Conservation (phyloP, 331 rosid genomes). For the Rhamnella rubrinervis region DNA sequence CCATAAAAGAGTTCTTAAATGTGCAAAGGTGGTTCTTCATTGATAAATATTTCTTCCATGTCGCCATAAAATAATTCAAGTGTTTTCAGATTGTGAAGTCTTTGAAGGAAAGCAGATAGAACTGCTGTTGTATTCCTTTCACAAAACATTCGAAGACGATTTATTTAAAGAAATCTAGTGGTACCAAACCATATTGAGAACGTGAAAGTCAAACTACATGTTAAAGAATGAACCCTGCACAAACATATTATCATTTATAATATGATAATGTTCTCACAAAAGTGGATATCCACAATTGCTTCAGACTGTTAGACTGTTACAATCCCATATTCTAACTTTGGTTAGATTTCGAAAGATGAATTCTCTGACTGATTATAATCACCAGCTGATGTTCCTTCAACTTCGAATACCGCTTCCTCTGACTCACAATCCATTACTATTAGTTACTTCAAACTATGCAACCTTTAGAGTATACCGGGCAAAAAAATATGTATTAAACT, state of each 20-base stretch:
- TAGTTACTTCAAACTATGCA: not conserved
- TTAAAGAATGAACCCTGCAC: too few relatives aligned
- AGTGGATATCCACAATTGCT: accelerated
- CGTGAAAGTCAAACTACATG: too few relatives aligned
- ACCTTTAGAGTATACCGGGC: not conserved
- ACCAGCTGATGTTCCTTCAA: not conserved
- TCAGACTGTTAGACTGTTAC: slow-evolving; percentile 4
- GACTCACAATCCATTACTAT: not conserved
- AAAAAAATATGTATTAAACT: not conserved
- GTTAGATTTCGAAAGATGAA: not conserved
- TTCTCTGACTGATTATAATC: not conserved
- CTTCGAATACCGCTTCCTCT: slow-evolving; percentile 1
- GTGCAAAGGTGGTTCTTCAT: too few relatives aligned
- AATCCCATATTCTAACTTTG: accelerated
- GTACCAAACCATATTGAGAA: too few relatives aligned
- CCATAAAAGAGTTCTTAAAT: not conserved
- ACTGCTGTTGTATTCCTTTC: too few relatives aligned
- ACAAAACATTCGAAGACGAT: too few relatives aligned
- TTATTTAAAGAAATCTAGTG: too few relatives aligned
- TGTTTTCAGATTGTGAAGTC: too few relatives aligned
- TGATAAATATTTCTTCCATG: too few relatives aligned
- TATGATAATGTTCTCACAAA: not conserved
- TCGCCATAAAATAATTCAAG: too few relatives aligned
- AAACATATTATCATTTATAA: too few relatives aligned
- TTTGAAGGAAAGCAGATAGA: too few relatives aligned